These are phyloP conservation scores for Coemansia umbellata DNA, from an alignment of 192 early-diverging fungal genomes.

Conservation along the genomic window DNA sequence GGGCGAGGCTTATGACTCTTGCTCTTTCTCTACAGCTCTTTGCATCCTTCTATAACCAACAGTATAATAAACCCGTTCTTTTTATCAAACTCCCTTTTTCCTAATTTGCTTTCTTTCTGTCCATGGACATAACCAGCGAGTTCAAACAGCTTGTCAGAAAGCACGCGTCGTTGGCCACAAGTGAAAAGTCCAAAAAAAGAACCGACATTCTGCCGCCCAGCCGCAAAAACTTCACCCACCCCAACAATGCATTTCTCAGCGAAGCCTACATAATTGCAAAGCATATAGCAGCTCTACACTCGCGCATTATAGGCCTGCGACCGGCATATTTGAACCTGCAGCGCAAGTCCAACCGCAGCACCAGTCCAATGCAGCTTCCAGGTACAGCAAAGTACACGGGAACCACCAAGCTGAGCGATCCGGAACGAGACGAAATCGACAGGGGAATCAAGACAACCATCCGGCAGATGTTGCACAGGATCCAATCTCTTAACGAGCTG, in stretches of 20 bases:
- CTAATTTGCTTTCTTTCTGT: background rate
- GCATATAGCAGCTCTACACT: slow-evolving; percentile 53
- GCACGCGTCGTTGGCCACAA: background rate
- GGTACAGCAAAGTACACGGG: background rate
- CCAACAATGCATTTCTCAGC: slow-evolving; percentile 52
- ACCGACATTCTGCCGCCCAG: slow-evolving; percentile 27
- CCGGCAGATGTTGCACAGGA: slow-evolving; percentile 54
- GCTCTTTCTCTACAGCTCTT: too few species aligned
- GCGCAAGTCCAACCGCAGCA: background rate
- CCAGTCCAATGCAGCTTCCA: slow-evolving; percentile 3
- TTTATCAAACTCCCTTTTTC: background rate
- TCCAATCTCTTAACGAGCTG: slow-evolving; percentile 55
- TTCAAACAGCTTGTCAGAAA: slow-evolving; percentile 14
- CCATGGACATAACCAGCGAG: slow-evolving; percentile 33
- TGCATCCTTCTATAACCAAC: too few species aligned
- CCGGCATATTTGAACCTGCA: slow-evolving; percentile 53
- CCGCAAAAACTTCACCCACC: slow-evolving; percentile 26
- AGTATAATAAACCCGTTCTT: too few species aligned
- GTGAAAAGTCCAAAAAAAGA: too few species aligned
- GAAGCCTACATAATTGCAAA: slow-evolving; percentile 57
- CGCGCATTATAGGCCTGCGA: slow-evolving; percentile 52
- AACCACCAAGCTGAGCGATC: slow-evolving; percentile 51
- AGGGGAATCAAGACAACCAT: slow-evolving; percentile 58
- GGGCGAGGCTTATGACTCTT: too few species aligned
- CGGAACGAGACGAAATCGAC: slow-evolving; percentile 67